Conservation (phyloP, 164 flowering plant genomes). For the Buxus sempervirens region DNA sequence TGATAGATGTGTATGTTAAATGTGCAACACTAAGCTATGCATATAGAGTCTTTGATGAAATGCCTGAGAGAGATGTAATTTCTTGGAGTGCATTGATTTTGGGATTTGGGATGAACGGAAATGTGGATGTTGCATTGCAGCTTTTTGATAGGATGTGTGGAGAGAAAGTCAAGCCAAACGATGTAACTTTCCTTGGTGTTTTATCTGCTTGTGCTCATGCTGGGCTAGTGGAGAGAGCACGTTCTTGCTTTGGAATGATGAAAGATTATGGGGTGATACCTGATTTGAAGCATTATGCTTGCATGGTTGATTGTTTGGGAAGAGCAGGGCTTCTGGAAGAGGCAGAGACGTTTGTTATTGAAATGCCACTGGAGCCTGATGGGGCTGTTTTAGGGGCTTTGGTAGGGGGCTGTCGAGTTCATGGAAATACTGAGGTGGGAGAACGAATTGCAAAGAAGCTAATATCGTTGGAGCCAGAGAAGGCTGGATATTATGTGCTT, state of each 20-base stretch:
- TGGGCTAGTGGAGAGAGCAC: slow-evolving; percentile 19
- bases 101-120: slow-evolving; percentile 23
- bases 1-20: slow-evolving; percentile 22
- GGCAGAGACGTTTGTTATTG: slow-evolving; percentile 22
- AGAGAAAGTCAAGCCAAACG: slow-evolving; percentile 17
- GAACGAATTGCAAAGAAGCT: slow-evolving; percentile 20
- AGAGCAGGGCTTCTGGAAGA: slow-evolving; percentile 21
- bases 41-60: slow-evolving; percentile 9
- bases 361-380: slow-evolving; percentile 24
- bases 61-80: slow-evolving; percentile 24
- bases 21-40: slow-evolving; percentile 12
- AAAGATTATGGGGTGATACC: slow-evolving; percentile 7
- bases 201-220: slow-evolving; percentile 22
- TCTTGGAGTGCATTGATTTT: slow-evolving; percentile 24
- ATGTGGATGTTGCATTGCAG: slow-evolving; percentile 11
- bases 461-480: slow-evolving; percentile 15
- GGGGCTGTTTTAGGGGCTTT: slow-evolving; percentile 23
- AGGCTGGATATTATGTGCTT: slow-evolving; percentile 23
- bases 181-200: slow-evolving; percentile 24
- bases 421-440: slow-evolving; percentile 19
- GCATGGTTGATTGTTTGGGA: slow-evolving; percentile 24
- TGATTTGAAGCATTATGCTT: slow-evolving; percentile 24
- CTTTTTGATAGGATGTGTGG: slow-evolving; percentile 16
- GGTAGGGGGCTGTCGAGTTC: slow-evolving; percentile 19
- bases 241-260: slow-evolving; percentile 13